Conservation (phyloP, 169 alveolate genomes). For the Miamiensis avidus region DNA sequence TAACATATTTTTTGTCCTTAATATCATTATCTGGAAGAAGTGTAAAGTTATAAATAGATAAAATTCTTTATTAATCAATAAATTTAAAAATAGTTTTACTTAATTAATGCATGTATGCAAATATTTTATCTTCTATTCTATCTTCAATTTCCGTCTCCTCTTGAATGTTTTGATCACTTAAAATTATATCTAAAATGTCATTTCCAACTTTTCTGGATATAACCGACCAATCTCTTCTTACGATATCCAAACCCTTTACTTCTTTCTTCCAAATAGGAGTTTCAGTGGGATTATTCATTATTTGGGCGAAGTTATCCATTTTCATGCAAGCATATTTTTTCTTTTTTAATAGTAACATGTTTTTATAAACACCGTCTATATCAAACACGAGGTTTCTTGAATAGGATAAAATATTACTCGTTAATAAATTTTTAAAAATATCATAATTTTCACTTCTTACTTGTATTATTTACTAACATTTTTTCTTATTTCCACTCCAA, state of each 20-base stretch:
- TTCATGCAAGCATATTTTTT: slow-evolving; percentile 98
- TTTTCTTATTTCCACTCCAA: slow-evolving; percentile 88
- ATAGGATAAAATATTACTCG: not conserved
- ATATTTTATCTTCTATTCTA: slow-evolving; percentile 29
- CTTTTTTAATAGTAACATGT: slow-evolving; percentile 95
- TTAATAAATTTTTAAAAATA: too few relatives aligned
- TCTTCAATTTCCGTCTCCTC: slow-evolving; percentile 46
- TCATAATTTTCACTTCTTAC: not conserved
- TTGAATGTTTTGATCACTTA: slow-evolving; percentile 68
- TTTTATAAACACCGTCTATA: slow-evolving; percentile 95
- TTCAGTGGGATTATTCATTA: slow-evolving; percentile 1
- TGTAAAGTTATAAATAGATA: too few relatives aligned
- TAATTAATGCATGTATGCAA: slow-evolving; percentile 43
- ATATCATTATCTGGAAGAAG: slow-evolving; percentile 25
- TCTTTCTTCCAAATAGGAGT: slow-evolving; percentile 74
- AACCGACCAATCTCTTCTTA: slow-evolving; percentile 98
- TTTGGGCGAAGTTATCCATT: slow-evolving; percentile 46
- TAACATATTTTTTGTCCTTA: slow-evolving; percentile 63
- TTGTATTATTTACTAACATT: slow-evolving; percentile 92
- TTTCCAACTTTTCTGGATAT: slow-evolving; percentile 91
- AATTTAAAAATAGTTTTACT: slow-evolving; percentile 10
- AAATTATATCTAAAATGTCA: slow-evolving; percentile 72
- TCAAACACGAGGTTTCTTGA: slow-evolving; percentile 93
- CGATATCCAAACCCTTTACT: slow-evolving; percentile 98
- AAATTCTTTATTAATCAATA: slow-evolving; percentile 30